A percentile compares a stretch with the other conserved stretches of the same genome.
These are phyloP conservation scores for Globisporangium barbulae DNA, from an alignment of 352 stramenopile species.

Conservation along the genomic window DNA sequence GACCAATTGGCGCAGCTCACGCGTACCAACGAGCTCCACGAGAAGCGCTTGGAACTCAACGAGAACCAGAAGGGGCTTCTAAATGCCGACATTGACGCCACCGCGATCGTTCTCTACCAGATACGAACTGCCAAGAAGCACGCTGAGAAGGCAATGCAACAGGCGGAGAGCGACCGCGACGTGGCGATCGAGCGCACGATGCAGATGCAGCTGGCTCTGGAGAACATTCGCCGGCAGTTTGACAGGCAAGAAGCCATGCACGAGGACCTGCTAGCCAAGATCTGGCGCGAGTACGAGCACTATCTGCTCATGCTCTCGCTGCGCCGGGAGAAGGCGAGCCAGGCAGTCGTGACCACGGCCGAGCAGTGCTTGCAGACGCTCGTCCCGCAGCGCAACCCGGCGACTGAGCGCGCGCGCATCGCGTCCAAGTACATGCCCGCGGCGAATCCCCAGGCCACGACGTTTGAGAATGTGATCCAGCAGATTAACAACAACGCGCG, in stretches of 20 bases:
- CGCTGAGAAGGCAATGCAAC: conserved; percentile 23
- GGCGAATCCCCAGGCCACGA: conserved; percentile 20
- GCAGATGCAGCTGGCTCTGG: conserved; percentile 37
- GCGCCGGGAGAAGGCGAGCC: conserved; percentile 47
- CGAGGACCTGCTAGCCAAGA: conserved; percentile 55
- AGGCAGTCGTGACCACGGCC: conserved; percentile 45
- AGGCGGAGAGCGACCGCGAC: conserved; percentile 44
- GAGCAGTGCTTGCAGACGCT: conserved; percentile 54
- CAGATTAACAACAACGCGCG: conserved; percentile 56
- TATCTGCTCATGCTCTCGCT: conserved; percentile 59
- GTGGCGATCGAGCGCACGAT: conserved; percentile 44
- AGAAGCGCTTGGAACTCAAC: conserved; percentile 30
- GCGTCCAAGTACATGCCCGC: conserved; percentile 41
- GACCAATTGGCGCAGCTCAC: conserved; percentile 42
- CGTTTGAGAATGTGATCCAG: conserved; percentile 42
- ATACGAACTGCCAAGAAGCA: conserved; percentile 18
- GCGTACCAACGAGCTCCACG: conserved; percentile 39
- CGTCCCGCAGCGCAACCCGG: conserved; percentile 58
- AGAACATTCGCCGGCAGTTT: conserved; percentile 36
- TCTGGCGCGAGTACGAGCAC: conserved; percentile 59
- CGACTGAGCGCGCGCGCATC: conserved; percentile 53
- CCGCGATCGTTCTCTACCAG: conserved; percentile 21
- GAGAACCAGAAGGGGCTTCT: conserved; percentile 56
- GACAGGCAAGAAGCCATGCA: conserved; percentile 44
- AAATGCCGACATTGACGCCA: conserved; percentile 42